Base-by-base conservation (phyloP, 192 early-diverging fungal species). In the Coemansia sp. region DNA sequence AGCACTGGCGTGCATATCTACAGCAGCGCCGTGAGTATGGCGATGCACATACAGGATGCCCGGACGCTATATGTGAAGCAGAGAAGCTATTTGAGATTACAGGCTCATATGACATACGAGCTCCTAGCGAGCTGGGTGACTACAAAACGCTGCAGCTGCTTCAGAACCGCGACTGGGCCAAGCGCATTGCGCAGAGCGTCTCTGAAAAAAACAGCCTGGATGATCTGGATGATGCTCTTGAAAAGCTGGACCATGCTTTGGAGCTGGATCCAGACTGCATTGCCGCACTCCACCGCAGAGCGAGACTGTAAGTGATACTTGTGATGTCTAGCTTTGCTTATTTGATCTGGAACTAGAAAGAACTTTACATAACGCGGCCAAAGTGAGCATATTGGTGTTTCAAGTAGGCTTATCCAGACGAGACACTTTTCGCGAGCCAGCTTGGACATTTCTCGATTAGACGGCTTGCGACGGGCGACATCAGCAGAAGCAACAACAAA, bases 151-250 rank as follows among this genome's bases (percentile, higher is more conserved):
- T 74, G 37, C 73, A 63, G n/a, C 44, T 34, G 32, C 67, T 60
- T 9, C 73, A 74, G 17, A 63, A 74, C 46, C 58, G 37, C n/a
- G 67, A 69, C 31, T 69, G 73, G 73, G 73, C 73, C 9, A 14
- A 60, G 8, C 63, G 44, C 63, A 69, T 74, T 23, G 73, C 63
- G n/a, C 51, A 65, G 55, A 74, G 73, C 34, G 17, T 59, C 15
- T 63, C 67, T 41, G 63, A 64, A 4, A 39, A 36, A 17, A 45
- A 11, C 34, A 34, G 51, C 25, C 15, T 61, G 5, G 5, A 37
- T 46, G 27, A 46, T 36, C 45, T 14, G 5, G 32, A 19, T 27
- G 44, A 64, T 10, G 50, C 48, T 17, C 27, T 74, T 14, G 48
- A 21, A 57, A 74, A 58, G 66, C 55, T 74, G 12, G 25, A 64